Conservation (phyloP, 2,329 filamentous ascomycete genomes). For the Bipolaris zeicola region DNA sequence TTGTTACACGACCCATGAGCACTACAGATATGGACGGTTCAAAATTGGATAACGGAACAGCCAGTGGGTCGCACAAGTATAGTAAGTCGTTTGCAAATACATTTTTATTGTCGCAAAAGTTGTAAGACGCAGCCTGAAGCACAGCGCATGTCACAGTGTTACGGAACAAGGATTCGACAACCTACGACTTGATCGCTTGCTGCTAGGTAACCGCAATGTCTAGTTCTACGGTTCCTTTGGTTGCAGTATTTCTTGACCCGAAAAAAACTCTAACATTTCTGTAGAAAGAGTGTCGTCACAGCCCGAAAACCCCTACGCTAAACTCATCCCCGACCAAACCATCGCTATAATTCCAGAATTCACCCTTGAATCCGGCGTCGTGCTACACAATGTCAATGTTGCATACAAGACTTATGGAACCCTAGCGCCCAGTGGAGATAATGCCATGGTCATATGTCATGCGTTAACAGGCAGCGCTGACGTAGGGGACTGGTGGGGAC, state of each 20-base stretch:
- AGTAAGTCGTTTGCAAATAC: conserved; percentile 13
- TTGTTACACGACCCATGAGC: conserved; percentile 12
- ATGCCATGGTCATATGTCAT: conserved; percentile 75
- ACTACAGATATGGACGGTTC: conserved; percentile 25
- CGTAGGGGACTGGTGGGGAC: conserved; percentile 88
- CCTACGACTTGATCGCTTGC: no score
- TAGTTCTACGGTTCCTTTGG: background rate
- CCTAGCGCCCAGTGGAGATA: conserved; percentile 62
- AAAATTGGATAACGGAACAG: conserved; percentile 9
- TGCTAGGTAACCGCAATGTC: no score
- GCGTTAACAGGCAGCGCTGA: conserved; percentile 85
- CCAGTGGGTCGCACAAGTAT: conserved; percentile 31
- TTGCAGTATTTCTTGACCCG: background rate
- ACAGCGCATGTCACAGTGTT: background rate
- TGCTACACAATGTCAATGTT: conserved; percentile 73
- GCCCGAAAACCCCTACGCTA: conserved; percentile 88
- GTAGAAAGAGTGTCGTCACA: conserved; percentile 59
- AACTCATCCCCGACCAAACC: conserved; percentile 84
- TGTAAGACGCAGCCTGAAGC: background rate
- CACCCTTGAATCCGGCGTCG: conserved; percentile 89
- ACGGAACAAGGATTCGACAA: background rate
- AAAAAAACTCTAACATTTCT: conserved; percentile 21
- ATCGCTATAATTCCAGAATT: conserved; percentile 88
- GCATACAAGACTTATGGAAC: conserved; percentile 68
- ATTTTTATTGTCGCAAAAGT: conserved; percentile 10